Conservation (phyloP, 495 filamentous ascomycete genomes). For the Xylaria curta region DNA sequence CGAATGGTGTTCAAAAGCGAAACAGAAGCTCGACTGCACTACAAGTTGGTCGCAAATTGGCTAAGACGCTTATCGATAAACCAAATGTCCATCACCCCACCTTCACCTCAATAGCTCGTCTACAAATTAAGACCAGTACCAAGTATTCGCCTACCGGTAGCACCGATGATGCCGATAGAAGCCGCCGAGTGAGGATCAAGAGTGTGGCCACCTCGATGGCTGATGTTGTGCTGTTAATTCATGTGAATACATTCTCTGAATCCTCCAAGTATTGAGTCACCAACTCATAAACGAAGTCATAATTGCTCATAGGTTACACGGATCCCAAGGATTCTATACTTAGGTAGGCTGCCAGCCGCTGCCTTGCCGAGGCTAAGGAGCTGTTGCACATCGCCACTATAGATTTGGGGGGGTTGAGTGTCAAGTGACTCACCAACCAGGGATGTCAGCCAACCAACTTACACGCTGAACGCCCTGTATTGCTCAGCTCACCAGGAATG, state of each 20-base stretch:
- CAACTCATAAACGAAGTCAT: not conserved
- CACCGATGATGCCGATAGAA: too few relatives aligned
- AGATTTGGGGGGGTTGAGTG: not conserved
- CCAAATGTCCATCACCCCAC: not conserved
- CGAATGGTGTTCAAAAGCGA: not conserved
- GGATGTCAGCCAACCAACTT: conserved; percentile 22
- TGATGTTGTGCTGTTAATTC: not conserved
- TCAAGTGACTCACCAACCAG: conserved; percentile 18
- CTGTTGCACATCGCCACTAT: conserved; percentile 1
- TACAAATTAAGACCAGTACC: not conserved
- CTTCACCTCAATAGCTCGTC: too few relatives aligned
- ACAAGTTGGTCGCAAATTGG: conserved; percentile 14
- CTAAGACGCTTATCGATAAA: conserved; percentile 19
- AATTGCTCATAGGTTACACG: not conserved
- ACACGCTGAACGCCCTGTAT: conserved; percentile 16
- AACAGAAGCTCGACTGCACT: not conserved
- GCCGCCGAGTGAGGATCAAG: not conserved
- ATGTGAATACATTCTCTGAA: not conserved
- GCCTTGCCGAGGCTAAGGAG: conserved; percentile 6
- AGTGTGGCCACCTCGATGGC: not conserved
- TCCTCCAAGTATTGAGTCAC: conserved; percentile 2
- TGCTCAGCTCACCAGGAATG: not conserved
- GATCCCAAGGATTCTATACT: not conserved
- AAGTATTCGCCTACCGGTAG: too few relatives aligned
- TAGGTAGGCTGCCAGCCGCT: conserved; percentile 8